Conservation (phyloP, 1,284 basidiomycete species). For the Xerocomus amazonicus region DNA sequence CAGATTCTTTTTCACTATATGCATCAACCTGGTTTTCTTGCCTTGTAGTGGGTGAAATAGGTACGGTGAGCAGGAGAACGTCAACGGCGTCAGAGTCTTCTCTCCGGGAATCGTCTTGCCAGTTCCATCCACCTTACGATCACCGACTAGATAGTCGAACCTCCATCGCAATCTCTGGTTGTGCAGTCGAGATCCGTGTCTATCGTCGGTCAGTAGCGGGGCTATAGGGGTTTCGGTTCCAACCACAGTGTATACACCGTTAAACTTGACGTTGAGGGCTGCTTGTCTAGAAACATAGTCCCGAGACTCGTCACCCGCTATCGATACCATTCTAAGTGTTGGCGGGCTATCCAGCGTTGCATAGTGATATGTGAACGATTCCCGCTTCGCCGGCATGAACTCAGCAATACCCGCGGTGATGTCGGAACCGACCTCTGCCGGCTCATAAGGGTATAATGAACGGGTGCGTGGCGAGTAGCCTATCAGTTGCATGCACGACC, state of each 20-base stretch:
- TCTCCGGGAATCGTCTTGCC: conserved; percentile 56
- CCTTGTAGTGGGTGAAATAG: conserved; percentile 62
- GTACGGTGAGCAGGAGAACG: conserved; percentile 69
- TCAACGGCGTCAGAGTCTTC: conserved; percentile 65
- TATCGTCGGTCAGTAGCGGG: conserved; percentile 17
- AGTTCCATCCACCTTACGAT: conserved; percentile 44
- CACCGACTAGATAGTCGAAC: conserved; percentile 72
- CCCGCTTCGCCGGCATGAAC: conserved; percentile 58
- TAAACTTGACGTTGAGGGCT: conserved; percentile 57
- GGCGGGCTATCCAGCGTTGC: conserved; percentile 66
- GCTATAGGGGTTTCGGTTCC: conserved; percentile 51
- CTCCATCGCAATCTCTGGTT: conserved; percentile 58
- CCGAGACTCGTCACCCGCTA: conserved; percentile 58
- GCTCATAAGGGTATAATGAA: conserved; percentile 29
- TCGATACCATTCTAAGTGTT: conserved; percentile 59
- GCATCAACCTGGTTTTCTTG: conserved; percentile 62
- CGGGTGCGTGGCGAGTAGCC: conserved; percentile 43
- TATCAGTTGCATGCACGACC: conserved; percentile 55
- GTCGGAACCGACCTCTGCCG: conserved; percentile 21
- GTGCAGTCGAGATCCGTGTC: conserved; percentile 16
- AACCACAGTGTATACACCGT: conserved; percentile 69
- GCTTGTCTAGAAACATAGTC: conserved; percentile 75
- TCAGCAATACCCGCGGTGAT: conserved; percentile 45
- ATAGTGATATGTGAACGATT: conserved; percentile 67
- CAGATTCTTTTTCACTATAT: conserved; percentile 66